Base-by-base conservation (phyloP, 495 filamentous ascomycete species). In the Cercophora scortea region DNA sequence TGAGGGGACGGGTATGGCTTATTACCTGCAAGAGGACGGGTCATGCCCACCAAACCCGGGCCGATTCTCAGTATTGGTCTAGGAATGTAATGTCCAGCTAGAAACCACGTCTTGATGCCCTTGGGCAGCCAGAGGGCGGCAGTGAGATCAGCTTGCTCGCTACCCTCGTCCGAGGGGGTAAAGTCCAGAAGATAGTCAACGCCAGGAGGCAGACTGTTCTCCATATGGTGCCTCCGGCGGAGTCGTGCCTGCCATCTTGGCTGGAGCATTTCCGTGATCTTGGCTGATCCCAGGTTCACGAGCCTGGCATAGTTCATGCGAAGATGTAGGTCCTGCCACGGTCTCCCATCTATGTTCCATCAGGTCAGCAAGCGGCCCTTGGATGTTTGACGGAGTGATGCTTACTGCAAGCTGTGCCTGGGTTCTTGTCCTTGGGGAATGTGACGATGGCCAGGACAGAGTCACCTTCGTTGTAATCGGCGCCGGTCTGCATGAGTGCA, bases 171-270 rank as follows among this genome's bases (percentile, higher is more conserved):
- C 0, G 79, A 77, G 13, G 82, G 82, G 1, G 82, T 85, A 15
- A 86, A 70, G 55, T 87, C 84, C 49, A 87, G 57, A 13, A 85
- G 62, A 53, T 76, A 85, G 45, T 76, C 74, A 58, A 83, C 65
- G 1, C 70, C 70, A 0, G 52, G 42, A 0, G 72, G 72, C n/a
- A 78, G 58, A 5, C 25, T 25, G 25, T 47, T 48, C 7, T 71
- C 65, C 1, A 60, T 50, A 19, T 65, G 57, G 38, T 52, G 64
- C 19, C 52, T 50, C 1, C 63, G 58, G 18, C 62, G 64, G 43
- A 59, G 49, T 13, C 61, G 60, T 6, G 51, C 41, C 42, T 79
- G 77, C 6, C 35, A 46, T n/a, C 58, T 61, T 4, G 75, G 74
- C 15, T 59, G 63, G 11, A 84, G 74, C 17, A 76, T 64, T n/a